These are phyloP conservation scores for Penicillium sp. DNA, from an alignment of 2,329 filamentous ascomycete genomes.

Conservation along the genomic window DNA sequence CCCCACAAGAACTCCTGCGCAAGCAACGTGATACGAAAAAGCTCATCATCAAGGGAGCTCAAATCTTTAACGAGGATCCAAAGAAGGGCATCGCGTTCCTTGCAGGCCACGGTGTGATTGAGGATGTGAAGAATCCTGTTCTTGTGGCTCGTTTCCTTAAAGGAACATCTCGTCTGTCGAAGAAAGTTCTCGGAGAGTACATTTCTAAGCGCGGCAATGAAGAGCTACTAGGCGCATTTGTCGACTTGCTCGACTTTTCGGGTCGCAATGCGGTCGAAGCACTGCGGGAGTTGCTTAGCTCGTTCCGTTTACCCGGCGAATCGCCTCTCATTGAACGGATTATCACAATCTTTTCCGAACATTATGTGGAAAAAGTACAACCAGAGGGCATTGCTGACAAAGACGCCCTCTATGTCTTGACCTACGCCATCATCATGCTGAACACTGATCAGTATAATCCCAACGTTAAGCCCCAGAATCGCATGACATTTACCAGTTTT, in stretches of 20 bases:
- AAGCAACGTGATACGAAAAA: conserved; percentile 79
- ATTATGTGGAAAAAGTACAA: conserved; percentile 71
- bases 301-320: conserved; percentile 92
- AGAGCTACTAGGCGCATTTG: conserved; percentile 77
- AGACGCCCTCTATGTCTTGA: conserved; percentile 86
- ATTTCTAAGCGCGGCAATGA: conserved; percentile 90
- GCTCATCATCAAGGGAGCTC: conserved; percentile 81
- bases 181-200: conserved; percentile 88
- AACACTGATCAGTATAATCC: conserved; percentile 98
- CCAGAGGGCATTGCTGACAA: conserved; percentile 78
- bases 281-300: conserved; percentile 79
- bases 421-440: conserved; percentile 95
- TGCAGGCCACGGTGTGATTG: conserved; percentile 81
- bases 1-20: conserved; percentile 64
- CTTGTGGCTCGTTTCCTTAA: conserved; percentile 84
- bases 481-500: conserved; percentile 85
- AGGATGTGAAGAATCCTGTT: conserved; percentile 70
- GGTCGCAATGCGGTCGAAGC: conserved; percentile 89
- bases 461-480: conserved; percentile 72
- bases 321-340: conserved; percentile 91
- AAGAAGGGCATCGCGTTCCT: conserved; percentile 87
- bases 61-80: conserved; percentile 93
- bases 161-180: conserved; percentile 84
- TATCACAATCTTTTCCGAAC: conserved; percentile 81
- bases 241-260: conserved; percentile 84